Evolutionary conservation across 352 stramenopile genomes (phyloP).

Genomic region (Pilasporangium apinafurcum): DNA sequence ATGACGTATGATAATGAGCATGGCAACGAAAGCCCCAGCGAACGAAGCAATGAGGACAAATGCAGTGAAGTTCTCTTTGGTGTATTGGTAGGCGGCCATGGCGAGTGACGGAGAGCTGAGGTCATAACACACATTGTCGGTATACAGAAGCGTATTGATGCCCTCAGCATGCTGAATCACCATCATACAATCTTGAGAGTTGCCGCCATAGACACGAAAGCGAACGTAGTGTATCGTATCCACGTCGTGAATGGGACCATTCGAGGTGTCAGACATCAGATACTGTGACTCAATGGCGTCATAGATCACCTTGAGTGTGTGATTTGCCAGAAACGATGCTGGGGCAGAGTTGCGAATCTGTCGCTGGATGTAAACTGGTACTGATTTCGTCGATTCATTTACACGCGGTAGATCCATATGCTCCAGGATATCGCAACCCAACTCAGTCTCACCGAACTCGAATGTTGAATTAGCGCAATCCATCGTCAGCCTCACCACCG

Average conservation of each 20-base stretch:
- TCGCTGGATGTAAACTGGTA: conserved; percentile 34
- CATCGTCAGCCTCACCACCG: conserved; percentile 44
- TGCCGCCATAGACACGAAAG: conserved; percentile 29
- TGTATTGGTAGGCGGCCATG: conserved; percentile 21
- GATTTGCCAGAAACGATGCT: conserved; percentile 21
- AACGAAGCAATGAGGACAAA: conserved; percentile 31
- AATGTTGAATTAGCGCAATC: conserved; percentile 41
- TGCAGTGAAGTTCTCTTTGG: conserved; percentile 23
- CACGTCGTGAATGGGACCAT: conserved; percentile 1
- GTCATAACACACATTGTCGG: conserved; percentile 45
- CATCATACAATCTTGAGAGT: conserved; percentile 39
- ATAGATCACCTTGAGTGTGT: conserved; percentile 33
- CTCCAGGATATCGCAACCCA: conserved; percentile 50
- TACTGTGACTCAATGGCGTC: conserved; percentile 51
- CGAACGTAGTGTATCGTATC: conserved; percentile 47
- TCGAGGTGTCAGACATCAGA: conserved; percentile 17
- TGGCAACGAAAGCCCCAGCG: conserved; percentile 22
- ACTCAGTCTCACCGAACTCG: conserved; percentile 2
- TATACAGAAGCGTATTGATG: conserved; percentile 49
- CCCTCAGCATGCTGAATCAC: conserved; percentile 33
- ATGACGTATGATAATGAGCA: conserved; percentile 29
- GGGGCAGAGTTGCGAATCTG: conserved; percentile 36
- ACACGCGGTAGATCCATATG: conserved; percentile 42
- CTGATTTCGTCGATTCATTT: conserved; percentile 26
- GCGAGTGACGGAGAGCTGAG: conserved; percentile 7